Base-by-base conservation (phyloP, 345 rosid genomes). In the Lepidium didymum region DNA sequence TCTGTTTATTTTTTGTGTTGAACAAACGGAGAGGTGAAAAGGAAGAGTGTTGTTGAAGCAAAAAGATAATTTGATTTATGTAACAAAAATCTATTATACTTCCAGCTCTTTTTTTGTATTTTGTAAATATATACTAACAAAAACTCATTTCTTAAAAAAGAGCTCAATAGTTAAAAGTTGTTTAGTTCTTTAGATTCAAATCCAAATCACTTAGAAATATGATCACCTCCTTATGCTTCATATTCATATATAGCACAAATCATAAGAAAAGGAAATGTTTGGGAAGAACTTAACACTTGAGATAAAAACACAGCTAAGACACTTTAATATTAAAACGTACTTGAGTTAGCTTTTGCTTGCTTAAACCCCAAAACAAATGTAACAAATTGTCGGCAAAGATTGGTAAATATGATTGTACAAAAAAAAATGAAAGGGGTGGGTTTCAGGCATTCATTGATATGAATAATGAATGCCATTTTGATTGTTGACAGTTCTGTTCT, bases 401-500 rank as follows among this genome's bases (percentile, higher is more conserved):
- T 57, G 29, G 38, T 13, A 56, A 68, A 37, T 36, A 60, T 71
- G 41, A 54, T 35, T 21, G 42, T 44, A 72, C 49, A 35, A 4
- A 62, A 0, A 33, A 70, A 43, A 54, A 62, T 34, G 19, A 69
- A 60, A 61, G 10, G 46, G 49, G 69, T 71, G 12, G 76, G 69
- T 72, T 62, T 70, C 40, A 53, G 75, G 53, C 62, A 53, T 53
- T 62, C 63, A 70, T 70, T 72, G 57, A 72, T 72, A 59, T 64
- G 71, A 73, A 64, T 64, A n/a, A n/a, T n/a, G n/a, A 57, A 68
- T 64, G 71, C 65, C 76, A 64, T 56, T 64, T 29, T 64, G 69
- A 62, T n/a, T 44, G 63, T 63, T 56, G 70, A 37, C 75, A 55
- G 49, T 72, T 34, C 35, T 43, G 63, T 53, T 70, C 7, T 62